A percentile compares a stretch with the other conserved stretches of the same genome.
These are phyloP conservation scores for Chenopodium berlandieri DNA, from an alignment of 148 eudicot species.

Conservation along the genomic window DNA sequence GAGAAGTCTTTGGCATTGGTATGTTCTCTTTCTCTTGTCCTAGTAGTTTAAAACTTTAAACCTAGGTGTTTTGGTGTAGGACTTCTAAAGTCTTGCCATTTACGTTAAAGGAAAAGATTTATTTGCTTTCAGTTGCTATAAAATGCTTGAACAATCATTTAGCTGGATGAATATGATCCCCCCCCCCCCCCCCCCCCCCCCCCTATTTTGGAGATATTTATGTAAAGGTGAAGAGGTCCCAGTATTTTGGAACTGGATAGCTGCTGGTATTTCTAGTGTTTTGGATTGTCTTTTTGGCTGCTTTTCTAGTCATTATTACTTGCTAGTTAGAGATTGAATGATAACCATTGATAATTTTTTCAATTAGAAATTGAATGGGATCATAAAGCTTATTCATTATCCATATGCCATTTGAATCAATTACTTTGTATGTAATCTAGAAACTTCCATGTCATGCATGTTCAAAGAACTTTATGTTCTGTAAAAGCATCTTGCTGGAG, in stretches of 20 bases:
- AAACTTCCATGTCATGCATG: neutral
- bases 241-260: neutral
- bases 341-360: neutral
- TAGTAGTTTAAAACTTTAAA: neutral
- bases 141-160: constrained; percentile 5
- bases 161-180: neutral
- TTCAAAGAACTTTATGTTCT: neutral
- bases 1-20: constrained; percentile 38
- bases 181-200: neutral
- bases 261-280: neutral
- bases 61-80: neutral
- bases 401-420: neutral
- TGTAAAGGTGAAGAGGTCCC: neutral
- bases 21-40: constrained; percentile 6
- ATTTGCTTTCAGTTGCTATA: neutral
- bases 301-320: neutral
- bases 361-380: neutral
- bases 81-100: neutral
- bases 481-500: neutral
- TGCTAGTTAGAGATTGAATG: neutral
- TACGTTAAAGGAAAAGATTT: neutral
- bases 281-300: neutral
- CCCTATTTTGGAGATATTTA: neutral
- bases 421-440: neutral
- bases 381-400: neutral